Conservation (phyloP, 306 rosid genomes). For the Lablab purpureus region DNA sequence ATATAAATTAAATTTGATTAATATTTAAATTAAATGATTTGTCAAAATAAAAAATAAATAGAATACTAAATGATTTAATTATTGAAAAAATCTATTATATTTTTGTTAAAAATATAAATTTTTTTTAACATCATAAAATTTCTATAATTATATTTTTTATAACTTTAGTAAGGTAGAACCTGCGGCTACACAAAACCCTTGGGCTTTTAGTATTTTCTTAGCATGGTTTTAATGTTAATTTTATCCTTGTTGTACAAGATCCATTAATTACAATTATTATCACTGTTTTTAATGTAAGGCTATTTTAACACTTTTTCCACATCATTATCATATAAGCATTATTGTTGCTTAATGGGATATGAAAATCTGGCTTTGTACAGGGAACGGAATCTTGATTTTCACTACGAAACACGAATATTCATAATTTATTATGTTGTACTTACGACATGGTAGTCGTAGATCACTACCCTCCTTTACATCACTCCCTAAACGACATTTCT, state of each 20-base stretch:
- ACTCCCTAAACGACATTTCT: neutral
- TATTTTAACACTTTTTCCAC: neutral
- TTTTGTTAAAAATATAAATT: too few relatives aligned
- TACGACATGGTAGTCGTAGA: neutral
- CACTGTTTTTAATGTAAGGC: neutral
- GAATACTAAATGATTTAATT: too few relatives aligned
- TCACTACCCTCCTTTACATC: neutral
- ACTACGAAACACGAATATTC: neutral
- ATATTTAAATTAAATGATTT: too few relatives aligned
- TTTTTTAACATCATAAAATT: too few relatives aligned
- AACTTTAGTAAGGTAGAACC: too few relatives aligned
- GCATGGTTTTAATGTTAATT: neutral
- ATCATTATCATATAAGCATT: neutral
- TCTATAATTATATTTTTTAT: too few relatives aligned
- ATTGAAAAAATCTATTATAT: too few relatives aligned
- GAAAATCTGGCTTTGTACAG: neutral
- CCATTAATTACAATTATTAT: neutral
- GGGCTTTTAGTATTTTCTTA: neutral
- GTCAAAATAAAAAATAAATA: too few relatives aligned
- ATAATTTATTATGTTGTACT: neutral
- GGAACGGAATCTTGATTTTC: slow-evolving; percentile 21
- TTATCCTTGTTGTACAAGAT: too few relatives aligned
- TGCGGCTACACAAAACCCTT: too few relatives aligned
- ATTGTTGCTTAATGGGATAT: neutral
- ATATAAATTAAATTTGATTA: too few relatives aligned